phyloP scores from a whole-genome alignment of 1,284 basidiomycete genomes.

The Phenoliferia sp. region DNA sequence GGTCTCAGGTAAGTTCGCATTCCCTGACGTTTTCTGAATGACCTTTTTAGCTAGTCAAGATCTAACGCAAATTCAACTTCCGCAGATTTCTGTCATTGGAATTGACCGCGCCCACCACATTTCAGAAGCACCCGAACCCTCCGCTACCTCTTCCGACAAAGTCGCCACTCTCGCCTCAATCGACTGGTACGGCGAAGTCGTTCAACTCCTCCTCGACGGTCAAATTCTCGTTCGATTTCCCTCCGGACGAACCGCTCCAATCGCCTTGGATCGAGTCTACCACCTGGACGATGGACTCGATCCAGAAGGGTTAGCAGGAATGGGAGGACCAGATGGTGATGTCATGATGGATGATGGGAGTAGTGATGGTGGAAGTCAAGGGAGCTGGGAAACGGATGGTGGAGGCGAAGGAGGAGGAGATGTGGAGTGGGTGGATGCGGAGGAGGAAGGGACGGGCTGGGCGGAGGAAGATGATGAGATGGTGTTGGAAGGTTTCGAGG shows the following conservation, averaged over 20 bases:
- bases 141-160: conserved; percentile 6
- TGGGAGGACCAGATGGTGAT: neutral
- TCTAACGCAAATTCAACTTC: conserved; percentile 55
- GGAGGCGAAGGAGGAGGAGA: conserved; percentile 10
- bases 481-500: conserved; percentile 28
- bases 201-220: conserved; percentile 44
- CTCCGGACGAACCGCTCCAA: conserved; percentile 35
- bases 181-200: conserved; percentile 49
- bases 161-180: conserved; percentile 33
- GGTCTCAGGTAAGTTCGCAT: conserved; percentile 51
- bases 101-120: conserved; percentile 12
- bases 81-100: conserved; percentile 47
- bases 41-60: neutral
- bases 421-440: conserved; percentile 15
- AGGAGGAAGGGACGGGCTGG: conserved; percentile 20
- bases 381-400: conserved; percentile 22
- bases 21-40: neutral
- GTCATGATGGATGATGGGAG: conserved; percentile 22
- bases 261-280: conserved; percentile 34
- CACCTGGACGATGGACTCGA: conserved; percentile 32
- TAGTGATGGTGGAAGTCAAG: conserved; percentile 13
- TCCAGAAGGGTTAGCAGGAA: conserved; percentile 11
- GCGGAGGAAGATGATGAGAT: conserved; percentile 22
- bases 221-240: conserved; percentile 41
- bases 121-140: conserved; percentile 5